Evolutionary conservation across 2,329 filamentous ascomycete species (phyloP).

Genomic region (Sarocladiaceae sp.): DNA sequence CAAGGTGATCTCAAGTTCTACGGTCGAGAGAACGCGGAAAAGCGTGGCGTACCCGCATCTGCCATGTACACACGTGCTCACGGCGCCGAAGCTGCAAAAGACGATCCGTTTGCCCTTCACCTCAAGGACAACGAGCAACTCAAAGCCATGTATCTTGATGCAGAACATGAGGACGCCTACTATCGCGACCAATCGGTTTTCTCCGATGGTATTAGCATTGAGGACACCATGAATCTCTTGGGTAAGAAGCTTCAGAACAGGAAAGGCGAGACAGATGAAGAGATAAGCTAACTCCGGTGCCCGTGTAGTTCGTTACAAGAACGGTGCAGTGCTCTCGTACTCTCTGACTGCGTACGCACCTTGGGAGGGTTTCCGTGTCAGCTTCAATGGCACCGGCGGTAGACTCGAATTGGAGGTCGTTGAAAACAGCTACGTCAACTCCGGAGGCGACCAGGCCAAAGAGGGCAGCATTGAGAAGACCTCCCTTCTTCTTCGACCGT

Average conservation of each 20-base stretch:
- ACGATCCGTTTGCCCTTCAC: slow-evolving; percentile 56
- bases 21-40: slow-evolving; percentile 56
- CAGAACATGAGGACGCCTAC: slow-evolving; percentile 60
- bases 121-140: slow-evolving; percentile 48
- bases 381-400: slow-evolving; percentile 55
- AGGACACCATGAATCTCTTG: slow-evolving; percentile 60
- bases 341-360: slow-evolving; percentile 57
- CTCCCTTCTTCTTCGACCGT: slow-evolving; percentile 43
- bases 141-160: slow-evolving; percentile 56
- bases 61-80: slow-evolving; percentile 42
- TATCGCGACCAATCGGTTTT: slow-evolving; percentile 60
- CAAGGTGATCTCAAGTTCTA: slow-evolving; percentile 58
- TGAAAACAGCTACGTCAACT: slow-evolving; percentile 58
- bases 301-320: slow-evolving; percentile 44
- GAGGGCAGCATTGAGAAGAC: slow-evolving; percentile 49
- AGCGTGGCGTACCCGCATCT: slow-evolving; percentile 32
- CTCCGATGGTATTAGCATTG: slow-evolving; percentile 59
- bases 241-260: neutral
- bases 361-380: slow-evolving; percentile 57
- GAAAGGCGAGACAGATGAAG: no score
- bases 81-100: slow-evolving; percentile 44
- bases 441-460: slow-evolving; percentile 51
- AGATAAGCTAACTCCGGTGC: no score
- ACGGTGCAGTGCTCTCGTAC: slow-evolving; percentile 55
- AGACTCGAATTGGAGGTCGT: slow-evolving; percentile 58